These are phyloP conservation scores for Ustilago esculenta DNA, from an alignment of 1,284 basidiomycete species.

Conservation along the genomic window DNA sequence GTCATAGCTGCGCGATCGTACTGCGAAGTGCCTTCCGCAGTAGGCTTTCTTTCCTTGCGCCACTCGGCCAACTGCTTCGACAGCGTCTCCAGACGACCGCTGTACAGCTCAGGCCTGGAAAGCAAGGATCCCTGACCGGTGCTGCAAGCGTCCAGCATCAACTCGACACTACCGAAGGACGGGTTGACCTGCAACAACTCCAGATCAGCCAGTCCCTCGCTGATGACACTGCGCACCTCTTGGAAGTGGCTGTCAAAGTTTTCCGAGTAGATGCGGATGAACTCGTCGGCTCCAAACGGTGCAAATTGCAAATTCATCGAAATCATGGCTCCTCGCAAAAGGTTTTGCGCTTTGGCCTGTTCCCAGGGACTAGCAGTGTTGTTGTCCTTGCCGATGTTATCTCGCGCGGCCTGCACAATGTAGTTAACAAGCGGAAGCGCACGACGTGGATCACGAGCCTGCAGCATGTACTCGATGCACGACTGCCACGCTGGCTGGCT, in stretches of 20 bases:
- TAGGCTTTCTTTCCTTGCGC: constrained; percentile 66
- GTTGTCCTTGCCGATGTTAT: constrained; percentile 50
- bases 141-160: constrained; percentile 76
- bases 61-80: constrained; percentile 59
- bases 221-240: constrained; percentile 68
- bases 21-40: constrained; percentile 65
- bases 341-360: constrained; percentile 72
- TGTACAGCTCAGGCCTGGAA: constrained; percentile 70
- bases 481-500: constrained; percentile 69
- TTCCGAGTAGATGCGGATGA: constrained; percentile 58
- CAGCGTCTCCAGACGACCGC: constrained; percentile 71
- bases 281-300: constrained; percentile 50
- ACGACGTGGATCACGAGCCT: constrained; percentile 85
- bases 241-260: constrained; percentile 65
- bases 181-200: constrained; percentile 72
- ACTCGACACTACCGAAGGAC: constrained; percentile 75
- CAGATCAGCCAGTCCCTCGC: constrained; percentile 67
- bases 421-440: constrained; percentile 79
- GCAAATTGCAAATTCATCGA: constrained; percentile 49
- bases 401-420: constrained; percentile 41
- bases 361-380: constrained; percentile 50
- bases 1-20: constrained; percentile 63
- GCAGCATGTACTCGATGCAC: constrained; percentile 72
- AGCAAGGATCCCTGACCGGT: constrained; percentile 70
- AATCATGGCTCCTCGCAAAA: constrained; percentile 48